Evolutionary conservation across 2,329 filamentous ascomycete species (phyloP).

Genomic region (Zopfia rhizophila): DNA sequence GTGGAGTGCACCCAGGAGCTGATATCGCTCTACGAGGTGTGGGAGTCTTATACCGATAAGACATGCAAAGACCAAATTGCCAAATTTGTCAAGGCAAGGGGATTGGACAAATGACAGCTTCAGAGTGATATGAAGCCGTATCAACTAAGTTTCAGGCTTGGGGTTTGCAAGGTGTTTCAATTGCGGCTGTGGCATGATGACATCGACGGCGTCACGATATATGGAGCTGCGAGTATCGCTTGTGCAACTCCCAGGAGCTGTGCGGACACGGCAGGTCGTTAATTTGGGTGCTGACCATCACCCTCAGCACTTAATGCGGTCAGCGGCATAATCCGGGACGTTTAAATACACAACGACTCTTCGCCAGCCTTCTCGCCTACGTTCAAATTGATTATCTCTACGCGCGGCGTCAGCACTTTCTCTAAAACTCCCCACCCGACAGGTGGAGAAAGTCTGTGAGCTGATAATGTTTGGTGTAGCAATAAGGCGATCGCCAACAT

Average conservation of each 20-base stretch:
- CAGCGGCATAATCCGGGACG: slow-evolving; percentile 26
- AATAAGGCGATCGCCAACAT: slow-evolving; percentile 29
- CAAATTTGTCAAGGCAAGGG: slow-evolving; percentile 70
- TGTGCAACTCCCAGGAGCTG: slow-evolving; percentile 3
- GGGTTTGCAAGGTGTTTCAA: slow-evolving; percentile 6
- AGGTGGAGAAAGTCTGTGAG: slow-evolving; percentile 25
- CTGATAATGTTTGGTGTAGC: slow-evolving; percentile 34
- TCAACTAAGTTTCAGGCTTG: slow-evolving; percentile 16
- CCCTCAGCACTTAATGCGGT: slow-evolving; percentile 37
- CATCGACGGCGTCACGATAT: slow-evolving; percentile 2
- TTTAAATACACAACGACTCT: slow-evolving; percentile 11
- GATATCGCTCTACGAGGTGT: slow-evolving; percentile 85
- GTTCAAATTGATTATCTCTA: slow-evolving; percentile 29
- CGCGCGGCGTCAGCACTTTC: slow-evolving; percentile 17
- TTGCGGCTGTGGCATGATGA: slow-evolving; percentile 7
- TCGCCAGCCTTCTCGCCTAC: slow-evolving; percentile 24
- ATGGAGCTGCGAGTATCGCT: neutral
- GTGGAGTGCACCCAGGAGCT: slow-evolving; percentile 92
- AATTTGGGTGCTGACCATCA: slow-evolving; percentile 34
- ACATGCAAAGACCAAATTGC: slow-evolving; percentile 71
- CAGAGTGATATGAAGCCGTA: slow-evolving; percentile 16
- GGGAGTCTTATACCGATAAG: slow-evolving; percentile 74
- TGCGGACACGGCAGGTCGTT: slow-evolving; percentile 22
- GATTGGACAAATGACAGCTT: slow-evolving; percentile 62
- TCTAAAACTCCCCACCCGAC: slow-evolving; percentile 15